Base-by-base conservation (phyloP, 495 filamentous ascomycete genomes). In the Geopyxis carbonaria region DNA sequence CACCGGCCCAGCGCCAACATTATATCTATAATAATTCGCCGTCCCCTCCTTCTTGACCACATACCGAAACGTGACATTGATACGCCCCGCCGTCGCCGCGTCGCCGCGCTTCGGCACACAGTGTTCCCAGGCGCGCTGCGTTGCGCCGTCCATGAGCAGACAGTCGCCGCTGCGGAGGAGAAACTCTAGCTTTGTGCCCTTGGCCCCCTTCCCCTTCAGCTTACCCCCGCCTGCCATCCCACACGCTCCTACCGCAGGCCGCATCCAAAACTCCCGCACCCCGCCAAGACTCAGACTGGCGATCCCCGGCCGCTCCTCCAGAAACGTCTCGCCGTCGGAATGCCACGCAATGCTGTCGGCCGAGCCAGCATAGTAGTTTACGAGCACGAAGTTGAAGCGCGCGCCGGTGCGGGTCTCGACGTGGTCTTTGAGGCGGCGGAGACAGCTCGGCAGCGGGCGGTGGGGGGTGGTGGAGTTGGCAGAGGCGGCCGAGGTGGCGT, bases 331-430 rank as follows among this genome's bases (percentile, higher is more conserved):
- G 47, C 82, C 77, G 46, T 82, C 79, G 24, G 73, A 76, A 52
- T 81, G 76, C 32, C 76, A 86, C 18, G 70, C 61, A 23, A 84
- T 84, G 40, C 72, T 78, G 56, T 82, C 76, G 8, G 67, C 57
- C 1, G 76, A 78, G 20, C 61, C 64, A 22, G 73, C 69, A 57
- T 83, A 83, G 61, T 83, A 84, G 47, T 83, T 84, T 6, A 83
- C 75, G 2, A 84, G 62, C 40, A 69, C 70, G 58, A 81, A 80
- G 47, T 86, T 84, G 56, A 76, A 84, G 2, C 42, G 65, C 41
- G 62, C 61, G n/a, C 61, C 61, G 1, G 75, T 77, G 3, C 68
- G 62, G 4, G 61, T 55, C 56, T 81, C 72, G 4, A 74, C 69
- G 23, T 64, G 49, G 23, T 53, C 53, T 3, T 14, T 14, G 13